phyloP scores from a whole-genome alignment of 257 asterid species.

The Nicotiana noctiflora region DNA sequence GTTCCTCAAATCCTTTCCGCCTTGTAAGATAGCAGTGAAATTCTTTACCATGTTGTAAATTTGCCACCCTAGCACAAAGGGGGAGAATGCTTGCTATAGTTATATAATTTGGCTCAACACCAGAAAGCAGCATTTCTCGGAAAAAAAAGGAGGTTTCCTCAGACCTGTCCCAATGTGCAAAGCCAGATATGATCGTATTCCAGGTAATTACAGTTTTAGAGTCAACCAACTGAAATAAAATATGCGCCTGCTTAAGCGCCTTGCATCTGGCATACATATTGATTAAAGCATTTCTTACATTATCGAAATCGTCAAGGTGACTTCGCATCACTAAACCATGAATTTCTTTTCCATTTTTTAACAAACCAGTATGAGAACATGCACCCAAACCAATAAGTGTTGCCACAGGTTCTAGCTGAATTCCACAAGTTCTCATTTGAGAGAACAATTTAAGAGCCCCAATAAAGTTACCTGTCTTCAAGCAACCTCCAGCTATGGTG shows the following conservation, averaged over 20 bases:
- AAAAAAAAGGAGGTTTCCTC: slow-evolving; percentile 66
- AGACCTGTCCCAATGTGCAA: slow-evolving; percentile 42
- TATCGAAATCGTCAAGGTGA: slow-evolving; percentile 33
- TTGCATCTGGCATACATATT: slow-evolving; percentile 73
- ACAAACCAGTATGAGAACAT: slow-evolving; percentile 56
- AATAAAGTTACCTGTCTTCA: slow-evolving; percentile 45
- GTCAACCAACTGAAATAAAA: slow-evolving; percentile 42
- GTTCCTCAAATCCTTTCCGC: slow-evolving; percentile 40
- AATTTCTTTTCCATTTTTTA: slow-evolving; percentile 59
- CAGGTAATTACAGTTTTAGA: slow-evolving; percentile 47
- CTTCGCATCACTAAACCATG: slow-evolving; percentile 67
- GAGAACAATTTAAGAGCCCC: slow-evolving; percentile 52
- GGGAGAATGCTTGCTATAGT: slow-evolving; percentile 81
- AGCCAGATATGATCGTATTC: slow-evolving; percentile 84
- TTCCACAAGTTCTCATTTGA: slow-evolving; percentile 39
- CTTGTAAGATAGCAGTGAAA: slow-evolving; percentile 61
- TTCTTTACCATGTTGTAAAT: slow-evolving; percentile 74
- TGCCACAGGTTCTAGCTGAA: slow-evolving; percentile 59
- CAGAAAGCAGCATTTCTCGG: slow-evolving; percentile 52
- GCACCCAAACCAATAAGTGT: slow-evolving; percentile 67
- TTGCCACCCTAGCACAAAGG: slow-evolving; percentile 72
- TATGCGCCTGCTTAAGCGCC: slow-evolving; percentile 50
- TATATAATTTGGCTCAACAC: slow-evolving; percentile 53
- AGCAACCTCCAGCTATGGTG: slow-evolving; percentile 66
- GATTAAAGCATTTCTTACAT: slow-evolving; percentile 58